Evolutionary conservation across 106 monocot genomes (phyloP), one percentile per base, ranked within the genome.

Genomic region (Platanthera guangdongensis): DNA sequence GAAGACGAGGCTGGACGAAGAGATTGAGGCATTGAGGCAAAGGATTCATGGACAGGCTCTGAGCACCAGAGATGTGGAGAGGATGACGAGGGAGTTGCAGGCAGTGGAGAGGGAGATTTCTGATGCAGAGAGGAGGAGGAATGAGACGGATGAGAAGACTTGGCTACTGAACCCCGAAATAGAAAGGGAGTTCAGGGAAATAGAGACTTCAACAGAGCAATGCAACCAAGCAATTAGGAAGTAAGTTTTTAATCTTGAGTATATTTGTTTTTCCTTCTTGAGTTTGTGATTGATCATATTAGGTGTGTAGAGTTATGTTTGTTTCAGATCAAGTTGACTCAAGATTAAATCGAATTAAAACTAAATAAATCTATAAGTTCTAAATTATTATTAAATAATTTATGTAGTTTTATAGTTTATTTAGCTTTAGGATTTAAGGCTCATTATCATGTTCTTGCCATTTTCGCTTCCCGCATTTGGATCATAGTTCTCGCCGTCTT

Each of bases 71-170:
- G 93, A 93, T 57, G 86, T 79, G 60, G 93, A 96, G 73, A 87
- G 89, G 80, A 93, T 91, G 93, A 78, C 72, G 75, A 83, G 88
- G 78, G 96, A 96, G 80, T 19, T 96, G 62, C 84, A 84, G 74
- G 82, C 75, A 0, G 53, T 96, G 51, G 95, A 96, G 77, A 82
- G 82, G 50, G 96, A 91, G 14, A 81, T 91, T 19, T 79, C 69
- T 7, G 91, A 93, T 77, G 82, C 77, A 2, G 88, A 91, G 81
- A 82, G 47, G 5, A 81, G 74, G 54, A 82, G 86, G 64, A 87
- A 71, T 50, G 76, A 63, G 0, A 48, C 83, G 49, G 96, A 96
- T 74, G 96, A 96, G 73, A 93, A 89, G 76, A 82, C 78, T 9
- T 88, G 87, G 88, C 84, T 86, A 50, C 78, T 90, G 5, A 91